Percentiles rank a stretch among this genome's conserved stretches.
Evolutionary conservation across 441 rosid species (phyloP).

Genomic region (Populus hybrid): DNA sequence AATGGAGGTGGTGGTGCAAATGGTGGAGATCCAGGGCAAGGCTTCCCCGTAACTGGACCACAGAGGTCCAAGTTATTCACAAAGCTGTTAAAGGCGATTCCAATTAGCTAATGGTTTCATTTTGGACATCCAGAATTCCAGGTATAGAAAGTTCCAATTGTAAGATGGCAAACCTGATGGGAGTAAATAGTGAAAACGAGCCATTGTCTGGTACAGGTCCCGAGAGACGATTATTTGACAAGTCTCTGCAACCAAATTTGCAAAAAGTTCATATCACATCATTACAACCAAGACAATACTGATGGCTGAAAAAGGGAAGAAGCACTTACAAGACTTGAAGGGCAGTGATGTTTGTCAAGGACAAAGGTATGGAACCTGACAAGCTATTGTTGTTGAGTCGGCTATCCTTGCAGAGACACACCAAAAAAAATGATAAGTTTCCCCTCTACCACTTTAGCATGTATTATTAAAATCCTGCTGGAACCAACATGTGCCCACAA

Average conservation of each 20-base stretch:
- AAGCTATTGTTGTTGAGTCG: slow-evolving; percentile 93
- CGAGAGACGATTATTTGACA: slow-evolving; percentile 81
- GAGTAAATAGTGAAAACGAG: slow-evolving; percentile 88
- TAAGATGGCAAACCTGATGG: slow-evolving; percentile 57
- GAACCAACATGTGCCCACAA: not conserved
- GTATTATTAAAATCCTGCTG: not conserved
- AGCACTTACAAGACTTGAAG: slow-evolving; percentile 85
- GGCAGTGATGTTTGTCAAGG: slow-evolving; percentile 67
- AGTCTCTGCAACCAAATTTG: slow-evolving; percentile 56
- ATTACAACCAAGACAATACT: slow-evolving; percentile 14
- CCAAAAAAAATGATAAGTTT: slow-evolving; percentile 17
- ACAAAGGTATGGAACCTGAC: slow-evolving; percentile 79
- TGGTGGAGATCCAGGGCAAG: slow-evolving; percentile 96
- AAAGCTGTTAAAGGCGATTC: slow-evolving; percentile 53
- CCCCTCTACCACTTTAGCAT: not conserved
- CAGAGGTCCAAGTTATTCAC: slow-evolving; percentile 36
- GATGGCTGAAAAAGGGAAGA: not conserved
- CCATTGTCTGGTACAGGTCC: slow-evolving; percentile 90
- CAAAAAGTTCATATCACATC: not conserved
- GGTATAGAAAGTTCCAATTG: not conserved
- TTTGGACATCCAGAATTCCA: not conserved
- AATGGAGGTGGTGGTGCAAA: slow-evolving; percentile 92
- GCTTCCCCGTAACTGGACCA: slow-evolving; percentile 75
- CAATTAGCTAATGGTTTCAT: slow-evolving; percentile 10
- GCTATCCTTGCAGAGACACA: slow-evolving; percentile 52